phyloP scores from a whole-genome alignment of 768 basidiomycete genomes.

The Termitomyces heimii region DNA sequence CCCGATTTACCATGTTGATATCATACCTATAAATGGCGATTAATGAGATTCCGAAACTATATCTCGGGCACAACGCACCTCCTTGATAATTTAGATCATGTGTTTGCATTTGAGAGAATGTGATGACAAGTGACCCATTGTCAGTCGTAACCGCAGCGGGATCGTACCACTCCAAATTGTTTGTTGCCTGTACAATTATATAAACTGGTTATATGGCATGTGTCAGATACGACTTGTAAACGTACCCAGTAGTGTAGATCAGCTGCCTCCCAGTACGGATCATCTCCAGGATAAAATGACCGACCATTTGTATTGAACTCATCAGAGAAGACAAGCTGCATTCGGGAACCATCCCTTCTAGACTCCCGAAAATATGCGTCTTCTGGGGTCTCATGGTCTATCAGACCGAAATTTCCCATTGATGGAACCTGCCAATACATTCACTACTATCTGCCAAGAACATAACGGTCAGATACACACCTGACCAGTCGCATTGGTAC shows the following conservation, averaged over 20 bases:
- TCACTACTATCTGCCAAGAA: slow-evolving; percentile 7
- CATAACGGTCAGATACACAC: slow-evolving; percentile 19
- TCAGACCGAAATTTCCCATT: slow-evolving; percentile 53
- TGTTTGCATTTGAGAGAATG: slow-evolving; percentile 48
- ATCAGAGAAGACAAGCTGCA: slow-evolving; percentile 70
- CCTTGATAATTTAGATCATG: slow-evolving; percentile 65
- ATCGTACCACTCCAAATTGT: slow-evolving; percentile 86
- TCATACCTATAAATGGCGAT: slow-evolving; percentile 29
- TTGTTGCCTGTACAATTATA: slow-evolving; percentile 36
- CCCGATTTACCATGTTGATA: slow-evolving; percentile 30
- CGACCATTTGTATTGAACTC: slow-evolving; percentile 76
- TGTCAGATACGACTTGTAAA: neutral
- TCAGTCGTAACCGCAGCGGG: slow-evolving; percentile 67
- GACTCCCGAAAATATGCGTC: slow-evolving; percentile 49
- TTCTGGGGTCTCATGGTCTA: slow-evolving; percentile 55
- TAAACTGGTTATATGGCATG: neutral
- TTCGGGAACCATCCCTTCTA: slow-evolving; percentile 48
- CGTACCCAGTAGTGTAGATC: slow-evolving; percentile 75
- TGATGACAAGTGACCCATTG: slow-evolving; percentile 68
- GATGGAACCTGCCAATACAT: slow-evolving; percentile 46
- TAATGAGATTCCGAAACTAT: slow-evolving; percentile 17
- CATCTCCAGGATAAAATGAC: slow-evolving; percentile 77
- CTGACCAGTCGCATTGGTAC: slow-evolving; percentile 67
- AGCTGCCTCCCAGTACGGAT: slow-evolving; percentile 81
- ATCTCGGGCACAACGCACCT: slow-evolving; percentile 27